A percentile compares a stretch with the other conserved stretches of the same genome.
Evolutionary conservation across 1,284 basidiomycete genomes (phyloP).

Genomic region (Tremellales sp.): DNA sequence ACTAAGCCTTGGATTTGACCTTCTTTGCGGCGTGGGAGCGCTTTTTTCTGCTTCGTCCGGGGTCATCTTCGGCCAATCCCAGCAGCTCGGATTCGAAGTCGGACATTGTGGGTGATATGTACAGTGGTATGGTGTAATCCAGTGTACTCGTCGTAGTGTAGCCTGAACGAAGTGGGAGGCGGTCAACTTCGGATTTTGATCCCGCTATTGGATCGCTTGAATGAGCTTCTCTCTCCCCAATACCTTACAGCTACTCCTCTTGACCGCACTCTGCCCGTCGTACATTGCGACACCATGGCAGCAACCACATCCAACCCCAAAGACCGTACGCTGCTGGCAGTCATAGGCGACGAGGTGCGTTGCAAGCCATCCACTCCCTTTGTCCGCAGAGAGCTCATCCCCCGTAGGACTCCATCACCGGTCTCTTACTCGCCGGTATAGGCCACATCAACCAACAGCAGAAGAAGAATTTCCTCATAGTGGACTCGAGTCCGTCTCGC

Average conservation of each 20-base stretch:
- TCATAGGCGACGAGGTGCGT: conserved; percentile 89
- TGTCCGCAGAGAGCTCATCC: background rate
- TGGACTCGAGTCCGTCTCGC: conserved; percentile 70
- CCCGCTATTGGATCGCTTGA: background rate
- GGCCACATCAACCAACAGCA: conserved; percentile 82
- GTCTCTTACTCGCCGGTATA: conserved; percentile 83
- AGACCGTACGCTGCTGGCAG: conserved; percentile 81
- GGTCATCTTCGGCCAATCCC: conserved; percentile 47
- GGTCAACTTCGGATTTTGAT: background rate
- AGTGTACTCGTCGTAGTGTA: background rate
- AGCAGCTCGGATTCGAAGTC: conserved; percentile 49
- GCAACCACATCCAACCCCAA: conserved; percentile 52
- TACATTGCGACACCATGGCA: conserved; percentile 19
- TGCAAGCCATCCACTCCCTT: background rate
- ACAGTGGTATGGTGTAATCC: conserved; percentile 12
- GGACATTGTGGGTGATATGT: conserved; percentile 30
- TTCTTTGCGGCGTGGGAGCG: conserved; percentile 23
- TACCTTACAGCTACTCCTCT: background rate
- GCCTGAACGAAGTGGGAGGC: background rate
- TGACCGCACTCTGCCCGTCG: background rate
- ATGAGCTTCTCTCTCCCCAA: background rate
- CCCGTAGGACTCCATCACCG: conserved; percentile 88
- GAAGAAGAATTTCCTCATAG: conserved; percentile 94
- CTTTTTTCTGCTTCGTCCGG: conserved; percentile 32
- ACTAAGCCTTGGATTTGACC: conserved; percentile 36